phyloP scores from a whole-genome alignment of 164 flowering plant genomes.

The Dillenia suffruticosa region DNA sequence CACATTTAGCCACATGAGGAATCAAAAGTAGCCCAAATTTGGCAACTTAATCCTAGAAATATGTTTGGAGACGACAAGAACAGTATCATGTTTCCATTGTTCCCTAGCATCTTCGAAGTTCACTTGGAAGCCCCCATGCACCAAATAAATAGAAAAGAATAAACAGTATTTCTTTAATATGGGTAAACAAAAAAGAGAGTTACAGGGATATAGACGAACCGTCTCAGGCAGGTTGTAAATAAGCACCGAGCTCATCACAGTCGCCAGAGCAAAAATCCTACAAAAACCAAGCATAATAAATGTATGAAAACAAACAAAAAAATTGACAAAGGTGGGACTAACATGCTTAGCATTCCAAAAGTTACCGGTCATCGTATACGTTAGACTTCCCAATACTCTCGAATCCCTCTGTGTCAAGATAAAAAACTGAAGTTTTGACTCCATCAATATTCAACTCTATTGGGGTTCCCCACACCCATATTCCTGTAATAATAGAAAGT shows the following conservation, averaged over 20 bases:
- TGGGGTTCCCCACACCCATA: slow-evolving; percentile 98
- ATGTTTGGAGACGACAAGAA: no score
- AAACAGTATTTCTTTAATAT: not conserved
- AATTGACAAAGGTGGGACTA: slow-evolving; percentile 1
- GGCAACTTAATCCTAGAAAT: no score
- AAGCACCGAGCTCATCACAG: slow-evolving; percentile 96
- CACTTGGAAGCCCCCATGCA: slow-evolving; percentile 3
- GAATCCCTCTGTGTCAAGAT: slow-evolving; percentile 98
- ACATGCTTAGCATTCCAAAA: slow-evolving; percentile 6
- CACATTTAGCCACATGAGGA: no score
- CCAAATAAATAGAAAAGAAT: slow-evolving; percentile 1
- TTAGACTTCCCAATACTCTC: slow-evolving; percentile 99
- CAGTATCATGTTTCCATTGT: no score
- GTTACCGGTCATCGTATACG: slow-evolving; percentile 94
- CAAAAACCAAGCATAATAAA: slow-evolving; percentile 10
- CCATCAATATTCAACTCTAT: slow-evolving; percentile 72
- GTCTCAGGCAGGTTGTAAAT: slow-evolving; percentile 96
- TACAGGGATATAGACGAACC: slow-evolving; percentile 40
- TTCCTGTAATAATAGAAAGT: slow-evolving; percentile 42
- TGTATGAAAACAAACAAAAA: not conserved
- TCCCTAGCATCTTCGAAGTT: no score
- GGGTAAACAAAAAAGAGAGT: not conserved
- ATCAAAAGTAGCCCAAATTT: no score
- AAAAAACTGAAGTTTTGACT: slow-evolving; percentile 79
- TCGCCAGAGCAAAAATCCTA: slow-evolving; percentile 97